Conservation (phyloP, 129 eudicot genomes). For the Deinandra increscens region DNA sequence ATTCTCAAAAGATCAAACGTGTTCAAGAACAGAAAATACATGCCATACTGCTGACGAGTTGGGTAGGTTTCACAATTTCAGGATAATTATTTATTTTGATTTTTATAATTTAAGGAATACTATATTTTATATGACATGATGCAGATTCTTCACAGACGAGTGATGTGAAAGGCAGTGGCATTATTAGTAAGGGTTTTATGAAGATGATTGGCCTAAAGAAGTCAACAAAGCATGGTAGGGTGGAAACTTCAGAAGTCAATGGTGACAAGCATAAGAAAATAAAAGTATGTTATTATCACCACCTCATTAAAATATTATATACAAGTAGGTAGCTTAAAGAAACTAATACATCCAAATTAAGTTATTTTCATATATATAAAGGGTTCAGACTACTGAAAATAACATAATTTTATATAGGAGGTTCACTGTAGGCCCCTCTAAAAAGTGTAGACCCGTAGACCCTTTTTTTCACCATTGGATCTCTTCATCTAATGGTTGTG, state of each 20-base stretch:
- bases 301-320: conserved; percentile 5
- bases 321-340: background rate
- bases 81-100: background rate
- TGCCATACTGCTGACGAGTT: conserved; percentile 39
- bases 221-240: conserved; percentile 50
- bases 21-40: conserved; percentile 39
- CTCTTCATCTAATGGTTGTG: too few relatives aligned
- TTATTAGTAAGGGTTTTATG: conserved; percentile 49
- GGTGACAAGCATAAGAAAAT: conserved; percentile 51
- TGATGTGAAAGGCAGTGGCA: conserved; percentile 42
- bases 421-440: too few relatives aligned
- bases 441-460: too few relatives aligned
- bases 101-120: background rate
- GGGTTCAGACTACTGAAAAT: too few relatives aligned
- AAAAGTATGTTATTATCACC: conserved; percentile 43
- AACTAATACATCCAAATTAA: too few relatives aligned
- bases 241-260: conserved; percentile 32
- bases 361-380: too few relatives aligned
- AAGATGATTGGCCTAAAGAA: conserved; percentile 67
- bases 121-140: conserved; percentile 18
- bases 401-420: too few relatives aligned
- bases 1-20: conserved; percentile 42
- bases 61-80: conserved; percentile 42
- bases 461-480: too few relatives aligned
- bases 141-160: conserved; percentile 47